phyloP scores from a whole-genome alignment of 78 protist genomes.

The Dictyostelium intermedium region DNA sequence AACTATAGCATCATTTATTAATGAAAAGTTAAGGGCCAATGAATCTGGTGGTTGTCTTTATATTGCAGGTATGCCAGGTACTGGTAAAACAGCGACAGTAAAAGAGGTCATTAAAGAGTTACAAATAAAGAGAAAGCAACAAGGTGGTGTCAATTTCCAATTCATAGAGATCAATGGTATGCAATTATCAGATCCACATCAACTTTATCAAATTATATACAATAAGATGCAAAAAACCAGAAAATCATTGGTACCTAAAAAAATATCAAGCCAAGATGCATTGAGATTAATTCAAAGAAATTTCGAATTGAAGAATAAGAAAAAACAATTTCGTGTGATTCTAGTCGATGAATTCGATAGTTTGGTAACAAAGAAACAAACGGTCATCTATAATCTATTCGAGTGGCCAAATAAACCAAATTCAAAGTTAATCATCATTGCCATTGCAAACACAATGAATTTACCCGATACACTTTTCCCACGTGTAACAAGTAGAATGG shows the following conservation, averaged over 20 bases:
- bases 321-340: slow-evolving; percentile 25
- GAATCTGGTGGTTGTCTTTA: slow-evolving; percentile 58
- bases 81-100: slow-evolving; percentile 91
- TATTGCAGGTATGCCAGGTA: slow-evolving; percentile 90
- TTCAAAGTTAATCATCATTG: slow-evolving; percentile 56
- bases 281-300: neutral
- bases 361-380: slow-evolving; percentile 76
- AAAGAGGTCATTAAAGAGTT: slow-evolving; percentile 70
- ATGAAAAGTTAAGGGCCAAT: neutral
- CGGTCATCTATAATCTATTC: slow-evolving; percentile 86
- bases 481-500: slow-evolving; percentile 59
- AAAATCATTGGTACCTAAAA: neutral
- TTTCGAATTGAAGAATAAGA: neutral
- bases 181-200: slow-evolving; percentile 58
- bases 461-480: slow-evolving; percentile 61
- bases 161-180: slow-evolving; percentile 67
- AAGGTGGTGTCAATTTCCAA: neutral
- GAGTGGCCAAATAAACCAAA: slow-evolving; percentile 82
- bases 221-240: neutral
- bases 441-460: slow-evolving; percentile 82
- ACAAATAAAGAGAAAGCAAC: neutral
- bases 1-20: slow-evolving; percentile 18
- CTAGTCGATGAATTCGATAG: slow-evolving; percentile 88
- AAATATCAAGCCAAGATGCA: slow-evolving; percentile 6
- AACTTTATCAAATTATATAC: neutral